phyloP scores from a whole-genome alignment of 2,329 filamentous ascomycete species.

The Xylariaceae sp. region DNA sequence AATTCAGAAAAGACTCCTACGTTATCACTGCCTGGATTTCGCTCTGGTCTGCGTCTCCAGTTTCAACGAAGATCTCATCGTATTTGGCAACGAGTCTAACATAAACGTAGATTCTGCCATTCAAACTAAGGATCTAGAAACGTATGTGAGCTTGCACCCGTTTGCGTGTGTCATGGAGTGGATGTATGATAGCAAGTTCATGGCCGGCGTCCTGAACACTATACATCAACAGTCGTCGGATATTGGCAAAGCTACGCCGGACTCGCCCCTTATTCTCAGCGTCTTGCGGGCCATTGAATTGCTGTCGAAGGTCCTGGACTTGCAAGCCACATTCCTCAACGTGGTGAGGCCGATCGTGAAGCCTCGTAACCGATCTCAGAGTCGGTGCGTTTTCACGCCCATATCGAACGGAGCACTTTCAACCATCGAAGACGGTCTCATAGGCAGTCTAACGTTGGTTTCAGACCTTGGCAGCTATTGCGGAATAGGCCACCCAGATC shows the following conservation, averaged over 20 bases:
- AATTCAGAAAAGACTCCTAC: slow-evolving; percentile 66
- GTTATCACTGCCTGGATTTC: slow-evolving; percentile 78
- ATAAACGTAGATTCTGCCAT: slow-evolving; percentile 72
- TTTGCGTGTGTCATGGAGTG: slow-evolving; percentile 96
- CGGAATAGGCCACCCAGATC: slow-evolving; percentile 71
- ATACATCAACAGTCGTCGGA: slow-evolving; percentile 71
- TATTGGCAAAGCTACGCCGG: slow-evolving; percentile 64
- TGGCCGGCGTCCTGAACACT: slow-evolving; percentile 70
- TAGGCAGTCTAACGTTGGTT: slow-evolving; percentile 73
- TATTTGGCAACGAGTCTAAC: slow-evolving; percentile 74
- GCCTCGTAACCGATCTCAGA: slow-evolving; percentile 47
- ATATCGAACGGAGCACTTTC: slow-evolving; percentile 64
- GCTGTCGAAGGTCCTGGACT: slow-evolving; percentile 73
- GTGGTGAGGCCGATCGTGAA: slow-evolving; percentile 77
- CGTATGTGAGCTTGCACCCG: slow-evolving; percentile 83
- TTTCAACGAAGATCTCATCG: slow-evolving; percentile 91
- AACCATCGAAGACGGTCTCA: slow-evolving; percentile 88
- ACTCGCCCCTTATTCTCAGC: slow-evolving; percentile 76
- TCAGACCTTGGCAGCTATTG: slow-evolving; percentile 83
- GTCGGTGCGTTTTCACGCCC: slow-evolving; percentile 30
- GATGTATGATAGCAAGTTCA: slow-evolving; percentile 90
- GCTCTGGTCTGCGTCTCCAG: slow-evolving; percentile 70
- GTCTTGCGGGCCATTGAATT: slow-evolving; percentile 78
- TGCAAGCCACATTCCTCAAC: slow-evolving; percentile 88
- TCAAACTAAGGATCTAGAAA: slow-evolving; percentile 64